Percentiles rank a stretch among this genome's conserved stretches.
Evolutionary conservation across 306 rosid genomes (phyloP).

Genomic region (Rosa chinensis): DNA sequence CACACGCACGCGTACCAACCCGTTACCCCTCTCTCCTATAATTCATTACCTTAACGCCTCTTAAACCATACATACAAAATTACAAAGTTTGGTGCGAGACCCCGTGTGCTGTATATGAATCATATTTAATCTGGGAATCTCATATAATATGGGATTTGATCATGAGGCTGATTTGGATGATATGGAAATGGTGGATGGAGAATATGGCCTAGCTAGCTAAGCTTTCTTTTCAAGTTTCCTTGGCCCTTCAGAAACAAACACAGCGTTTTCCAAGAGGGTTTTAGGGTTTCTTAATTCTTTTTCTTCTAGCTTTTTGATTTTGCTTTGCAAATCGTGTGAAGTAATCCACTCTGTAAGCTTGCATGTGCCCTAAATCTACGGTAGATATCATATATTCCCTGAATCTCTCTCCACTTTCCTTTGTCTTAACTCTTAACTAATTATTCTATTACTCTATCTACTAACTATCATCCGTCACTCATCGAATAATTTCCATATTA

Average conservation of each 20-base stretch:
- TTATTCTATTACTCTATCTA: background rate
- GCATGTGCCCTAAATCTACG: slow-evolving; percentile 88
- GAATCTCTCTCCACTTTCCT: slow-evolving; percentile 68
- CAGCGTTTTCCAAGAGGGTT: background rate
- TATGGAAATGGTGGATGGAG: slow-evolving; percentile 35
- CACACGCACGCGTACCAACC: slow-evolving; percentile 17
- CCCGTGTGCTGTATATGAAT: slow-evolving; percentile 41
- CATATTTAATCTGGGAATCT: slow-evolving; percentile 36
- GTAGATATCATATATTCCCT: slow-evolving; percentile 75
- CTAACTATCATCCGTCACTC: background rate
- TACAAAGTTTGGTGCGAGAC: slow-evolving; percentile 16
- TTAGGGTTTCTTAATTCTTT: slow-evolving; percentile 9
- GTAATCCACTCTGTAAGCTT: slow-evolving; percentile 45
- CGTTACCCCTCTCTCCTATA: background rate
- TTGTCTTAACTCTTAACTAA: slow-evolving; percentile 38
- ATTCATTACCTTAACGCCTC: slow-evolving; percentile 27
- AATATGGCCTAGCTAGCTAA: background rate
- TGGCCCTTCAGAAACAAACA: slow-evolving; percentile 20
- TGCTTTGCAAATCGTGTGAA: slow-evolving; percentile 48
- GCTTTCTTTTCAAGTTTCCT: background rate
- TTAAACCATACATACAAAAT: background rate
- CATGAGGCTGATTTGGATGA: slow-evolving; percentile 47
- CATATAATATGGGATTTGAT: slow-evolving; percentile 42
- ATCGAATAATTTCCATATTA: background rate
- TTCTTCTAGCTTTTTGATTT: slow-evolving; percentile 34